Percentiles rank a stretch among this genome's conserved stretches.
Conservation (phyloP, 192 early-diverging fungal species). For the Chytriomyces confervae region DNA sequence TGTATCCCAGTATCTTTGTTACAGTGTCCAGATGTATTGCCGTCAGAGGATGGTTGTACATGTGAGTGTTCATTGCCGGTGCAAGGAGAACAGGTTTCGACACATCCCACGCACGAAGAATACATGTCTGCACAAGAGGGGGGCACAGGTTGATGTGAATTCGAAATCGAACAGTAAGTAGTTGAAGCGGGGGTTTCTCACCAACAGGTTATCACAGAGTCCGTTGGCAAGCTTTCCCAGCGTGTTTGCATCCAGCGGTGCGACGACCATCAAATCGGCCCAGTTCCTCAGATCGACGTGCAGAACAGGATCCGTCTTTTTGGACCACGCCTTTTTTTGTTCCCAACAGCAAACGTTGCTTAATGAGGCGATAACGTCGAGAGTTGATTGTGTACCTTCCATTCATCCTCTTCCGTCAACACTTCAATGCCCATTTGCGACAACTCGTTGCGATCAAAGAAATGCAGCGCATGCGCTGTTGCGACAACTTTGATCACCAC, state of each 20-base stretch:
- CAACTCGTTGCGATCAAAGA: constrained; percentile 69
- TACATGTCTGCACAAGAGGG: constrained; percentile 70
- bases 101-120: constrained; percentile 88
- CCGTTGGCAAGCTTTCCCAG: constrained; percentile 89
- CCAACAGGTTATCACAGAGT: constrained; percentile 91
- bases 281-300: constrained; percentile 98
- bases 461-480: constrained; percentile 84
- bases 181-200: constrained; percentile 26
- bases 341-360: background rate
- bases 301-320: constrained; percentile 86
- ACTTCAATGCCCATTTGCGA: constrained; percentile 52
- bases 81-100: constrained; percentile 74
- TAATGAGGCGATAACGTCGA: background rate
- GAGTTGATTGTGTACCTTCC: constrained; percentile 58
- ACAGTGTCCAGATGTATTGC: constrained; percentile 67
- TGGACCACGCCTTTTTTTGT: constrained; percentile 72
- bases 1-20: constrained; percentile 61
- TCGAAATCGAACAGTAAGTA: background rate
- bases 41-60: constrained; percentile 96
- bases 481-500: constrained; percentile 72
- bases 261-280: constrained; percentile 89
- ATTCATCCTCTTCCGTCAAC: constrained; percentile 87
- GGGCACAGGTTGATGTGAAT: background rate
- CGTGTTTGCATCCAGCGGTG: constrained; percentile 93
- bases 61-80: constrained; percentile 97